Evolutionary conservation across 1,284 basidiomycete species (phyloP).

Genomic region (Cystobasidium pallidum): DNA sequence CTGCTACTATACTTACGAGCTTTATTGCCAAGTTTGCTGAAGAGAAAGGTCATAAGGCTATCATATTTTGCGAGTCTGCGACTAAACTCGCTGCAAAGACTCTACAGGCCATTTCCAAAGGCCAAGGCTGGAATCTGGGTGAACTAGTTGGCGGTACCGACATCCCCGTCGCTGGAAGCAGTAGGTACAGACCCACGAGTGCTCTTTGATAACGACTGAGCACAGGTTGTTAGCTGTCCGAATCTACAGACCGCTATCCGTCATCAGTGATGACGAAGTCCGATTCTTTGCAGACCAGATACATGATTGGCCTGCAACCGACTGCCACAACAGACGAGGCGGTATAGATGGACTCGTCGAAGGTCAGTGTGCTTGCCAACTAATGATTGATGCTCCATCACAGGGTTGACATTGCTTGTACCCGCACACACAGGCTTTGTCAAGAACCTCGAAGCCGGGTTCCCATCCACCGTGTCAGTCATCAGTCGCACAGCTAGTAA

Average conservation of each 20-base stretch:
- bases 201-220: not conserved
- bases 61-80: conserved; percentile 35
- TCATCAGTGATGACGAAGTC: conserved; percentile 33
- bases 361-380: not conserved
- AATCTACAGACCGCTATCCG: conserved; percentile 34
- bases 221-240: conserved; percentile 8
- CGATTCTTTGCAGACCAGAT: conserved; percentile 22
- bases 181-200: not conserved
- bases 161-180: conserved; percentile 11
- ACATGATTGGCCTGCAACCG: conserved; percentile 12
- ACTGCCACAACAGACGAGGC: not conserved
- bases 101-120: conserved; percentile 34
- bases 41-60: conserved; percentile 34
- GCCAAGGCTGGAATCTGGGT: conserved; percentile 33
- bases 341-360: conserved; percentile 34
- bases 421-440: conserved; percentile 18
- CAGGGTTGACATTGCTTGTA: not conserved
- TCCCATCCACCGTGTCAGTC: conserved; percentile 37
- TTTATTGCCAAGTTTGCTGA: conserved; percentile 22
- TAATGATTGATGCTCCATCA: not conserved
- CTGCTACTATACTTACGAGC: not conserved
- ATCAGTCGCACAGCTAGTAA: conserved; percentile 41
- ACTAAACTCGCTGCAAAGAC: conserved; percentile 38
- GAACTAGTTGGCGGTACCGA: conserved; percentile 27
- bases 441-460: conserved; percentile 32